Conservation (phyloP, 106 monocot species). For the Dendrobium officinale region DNA sequence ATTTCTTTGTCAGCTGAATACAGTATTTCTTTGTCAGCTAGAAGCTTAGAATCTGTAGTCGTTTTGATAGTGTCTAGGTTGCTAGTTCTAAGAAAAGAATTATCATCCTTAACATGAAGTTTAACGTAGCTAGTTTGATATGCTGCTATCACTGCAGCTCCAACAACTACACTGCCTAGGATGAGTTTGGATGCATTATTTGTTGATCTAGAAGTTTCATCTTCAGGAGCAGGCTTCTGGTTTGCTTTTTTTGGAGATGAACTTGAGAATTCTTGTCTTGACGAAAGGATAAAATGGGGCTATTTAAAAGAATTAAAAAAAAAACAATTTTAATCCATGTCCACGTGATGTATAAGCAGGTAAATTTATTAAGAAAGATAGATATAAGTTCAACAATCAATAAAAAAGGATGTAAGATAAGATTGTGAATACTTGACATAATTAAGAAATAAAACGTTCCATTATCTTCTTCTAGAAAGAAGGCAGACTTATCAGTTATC, state of each 20-base stretch:
- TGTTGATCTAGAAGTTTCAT: conserved; percentile 24
- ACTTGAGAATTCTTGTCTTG: conserved; percentile 39
- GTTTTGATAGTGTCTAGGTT: conserved; percentile 4
- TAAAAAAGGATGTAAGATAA: not conserved
- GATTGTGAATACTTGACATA: not conserved
- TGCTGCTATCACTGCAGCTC: conserved; percentile 36
- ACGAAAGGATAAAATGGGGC: conserved; percentile 34
- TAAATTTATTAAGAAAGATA: not conserved
- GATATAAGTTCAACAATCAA: not conserved
- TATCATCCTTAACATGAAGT: conserved; percentile 22
- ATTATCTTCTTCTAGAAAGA: not conserved
- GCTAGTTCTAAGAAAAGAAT: conserved; percentile 10
- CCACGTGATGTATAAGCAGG: conserved; percentile 1
- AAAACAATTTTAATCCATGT: not conserved
- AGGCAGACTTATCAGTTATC: not conserved
- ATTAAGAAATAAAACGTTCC: not conserved
- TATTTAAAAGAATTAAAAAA: conserved; percentile 17
- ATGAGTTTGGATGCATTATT: conserved; percentile 28
- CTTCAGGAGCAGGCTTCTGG: conserved; percentile 19
- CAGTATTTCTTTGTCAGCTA: conserved; percentile 11
- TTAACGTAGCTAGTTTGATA: conserved; percentile 44
- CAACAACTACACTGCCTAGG: conserved; percentile 44
- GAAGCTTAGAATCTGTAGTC: conserved; percentile 13
- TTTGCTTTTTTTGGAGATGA: conserved; percentile 22
- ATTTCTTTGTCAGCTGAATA: conserved; percentile 9